phyloP scores from a whole-genome alignment of 192 early-diverging fungal genomes.

The Glomus cerebriforme region DNA sequence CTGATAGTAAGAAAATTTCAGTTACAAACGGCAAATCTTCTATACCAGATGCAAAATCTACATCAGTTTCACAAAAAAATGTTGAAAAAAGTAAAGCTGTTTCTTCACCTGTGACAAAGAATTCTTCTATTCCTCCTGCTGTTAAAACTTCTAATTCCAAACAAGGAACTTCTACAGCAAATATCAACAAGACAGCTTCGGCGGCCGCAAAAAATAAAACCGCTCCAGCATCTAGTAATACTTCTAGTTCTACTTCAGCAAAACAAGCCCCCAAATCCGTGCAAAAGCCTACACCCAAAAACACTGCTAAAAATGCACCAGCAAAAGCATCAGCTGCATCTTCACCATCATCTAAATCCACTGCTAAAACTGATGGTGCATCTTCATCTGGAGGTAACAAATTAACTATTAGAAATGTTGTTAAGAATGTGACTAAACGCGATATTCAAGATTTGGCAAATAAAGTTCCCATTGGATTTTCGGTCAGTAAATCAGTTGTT shows the following conservation, averaged over 20 bases:
- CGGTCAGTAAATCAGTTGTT: background rate
- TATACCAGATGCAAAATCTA: background rate
- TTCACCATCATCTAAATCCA: background rate
- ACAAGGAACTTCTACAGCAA: background rate
- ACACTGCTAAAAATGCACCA: background rate
- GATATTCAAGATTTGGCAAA: background rate
- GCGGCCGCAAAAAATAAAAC: background rate
- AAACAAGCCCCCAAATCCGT: background rate
- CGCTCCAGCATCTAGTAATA: background rate
- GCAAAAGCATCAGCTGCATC: background rate
- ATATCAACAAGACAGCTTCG: background rate
- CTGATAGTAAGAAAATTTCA: background rate
- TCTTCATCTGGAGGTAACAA: background rate
- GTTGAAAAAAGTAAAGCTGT: background rate
- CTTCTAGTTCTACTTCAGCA: background rate
- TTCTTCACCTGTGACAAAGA: background rate
- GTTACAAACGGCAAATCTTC: background rate
- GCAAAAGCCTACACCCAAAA: background rate
- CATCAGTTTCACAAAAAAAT: conserved; percentile 3
- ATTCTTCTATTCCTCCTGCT: background rate
- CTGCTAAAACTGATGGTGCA: background rate
- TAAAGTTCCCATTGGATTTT: background rate
- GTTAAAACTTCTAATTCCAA: background rate
- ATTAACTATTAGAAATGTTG: background rate
- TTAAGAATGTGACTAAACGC: background rate